Evolutionary conservation across 78 protist genomes (phyloP).

Genomic region (Neovahlkampfia damariscottae): DNA sequence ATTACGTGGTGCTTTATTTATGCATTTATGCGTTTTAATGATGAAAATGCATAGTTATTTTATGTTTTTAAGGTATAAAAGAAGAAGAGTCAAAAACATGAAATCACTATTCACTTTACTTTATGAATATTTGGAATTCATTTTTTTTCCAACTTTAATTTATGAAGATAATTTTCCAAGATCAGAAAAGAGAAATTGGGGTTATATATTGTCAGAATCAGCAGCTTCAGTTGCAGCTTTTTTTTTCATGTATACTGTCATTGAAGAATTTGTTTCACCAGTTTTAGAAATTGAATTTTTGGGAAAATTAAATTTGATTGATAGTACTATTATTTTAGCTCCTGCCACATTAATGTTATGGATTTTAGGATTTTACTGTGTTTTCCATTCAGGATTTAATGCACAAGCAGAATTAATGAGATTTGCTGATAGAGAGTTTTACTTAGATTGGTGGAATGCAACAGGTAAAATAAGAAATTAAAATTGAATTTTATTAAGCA

Average conservation of each 20-base stretch:
- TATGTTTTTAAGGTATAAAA: too few species aligned
- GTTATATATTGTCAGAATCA: too few species aligned
- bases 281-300: too few species aligned
- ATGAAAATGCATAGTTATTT: too few species aligned
- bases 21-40: too few species aligned
- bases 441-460: conserved; percentile 71
- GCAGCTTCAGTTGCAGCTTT: too few species aligned
- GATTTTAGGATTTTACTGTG: conserved; percentile 65
- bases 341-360: conserved; percentile 38
- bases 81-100: too few species aligned
- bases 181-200: neutral
- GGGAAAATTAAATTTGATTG: too few species aligned
- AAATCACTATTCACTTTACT: neutral
- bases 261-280: too few species aligned
- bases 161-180: conserved; percentile 26
- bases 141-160: conserved; percentile 11
- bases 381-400: conserved; percentile 60
- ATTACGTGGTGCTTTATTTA: too few species aligned
- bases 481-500: neutral
- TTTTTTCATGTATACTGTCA: too few species aligned
- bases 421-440: conserved; percentile 60
- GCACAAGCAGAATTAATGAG: conserved; percentile 49
- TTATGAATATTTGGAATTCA: conserved; percentile 8
- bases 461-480: neutral
- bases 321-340: neutral